Evolutionary conservation across 352 stramenopile genomes (phyloP).

Genomic region (Globisporangium cederbergense): DNA sequence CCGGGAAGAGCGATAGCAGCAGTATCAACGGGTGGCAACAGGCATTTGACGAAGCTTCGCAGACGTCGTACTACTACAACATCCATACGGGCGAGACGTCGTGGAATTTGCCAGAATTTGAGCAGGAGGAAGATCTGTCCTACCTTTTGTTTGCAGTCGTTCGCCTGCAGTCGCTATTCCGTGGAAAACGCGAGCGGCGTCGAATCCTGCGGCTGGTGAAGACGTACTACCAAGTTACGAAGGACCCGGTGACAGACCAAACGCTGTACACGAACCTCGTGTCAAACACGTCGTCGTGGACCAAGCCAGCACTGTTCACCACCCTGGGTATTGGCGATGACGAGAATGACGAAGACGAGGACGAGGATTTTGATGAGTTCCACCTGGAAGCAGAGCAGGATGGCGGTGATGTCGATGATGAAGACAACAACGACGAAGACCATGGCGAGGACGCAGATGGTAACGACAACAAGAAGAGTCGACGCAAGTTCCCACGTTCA

Average conservation of each 20-base stretch:
- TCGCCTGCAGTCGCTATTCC: slow-evolving; percentile 45
- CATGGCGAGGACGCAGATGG: slow-evolving; percentile 17
- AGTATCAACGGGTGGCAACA: slow-evolving; percentile 40
- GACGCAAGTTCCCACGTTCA: slow-evolving; percentile 44
- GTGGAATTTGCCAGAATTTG: slow-evolving; percentile 43
- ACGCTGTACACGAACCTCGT: slow-evolving; percentile 47
- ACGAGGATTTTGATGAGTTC: slow-evolving; percentile 17
- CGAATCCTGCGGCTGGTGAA: slow-evolving; percentile 27
- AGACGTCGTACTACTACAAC: slow-evolving; percentile 73
- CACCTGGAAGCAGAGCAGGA: slow-evolving; percentile 15
- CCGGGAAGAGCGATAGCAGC: slow-evolving; percentile 20
- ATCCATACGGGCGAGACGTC: slow-evolving; percentile 58
- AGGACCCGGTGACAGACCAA: slow-evolving; percentile 29
- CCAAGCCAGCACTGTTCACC: slow-evolving; percentile 33
- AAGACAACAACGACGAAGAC: slow-evolving; percentile 9
- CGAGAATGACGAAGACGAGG: slow-evolving; percentile 14
- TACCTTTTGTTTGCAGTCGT: slow-evolving; percentile 48
- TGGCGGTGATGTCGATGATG: slow-evolving; percentile 24
- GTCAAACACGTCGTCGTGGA: slow-evolving; percentile 36
- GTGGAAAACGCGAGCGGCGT: slow-evolving; percentile 32
- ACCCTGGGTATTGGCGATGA: slow-evolving; percentile 27
- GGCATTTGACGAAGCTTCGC: slow-evolving; percentile 63
- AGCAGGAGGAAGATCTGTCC: slow-evolving; percentile 27
- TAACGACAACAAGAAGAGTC: neutral
- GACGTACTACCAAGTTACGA: slow-evolving; percentile 33